These are phyloP conservation scores for Cladorrhinum sp. DNA, from an alignment of 2,329 filamentous ascomycete genomes.

Conservation along the genomic window DNA sequence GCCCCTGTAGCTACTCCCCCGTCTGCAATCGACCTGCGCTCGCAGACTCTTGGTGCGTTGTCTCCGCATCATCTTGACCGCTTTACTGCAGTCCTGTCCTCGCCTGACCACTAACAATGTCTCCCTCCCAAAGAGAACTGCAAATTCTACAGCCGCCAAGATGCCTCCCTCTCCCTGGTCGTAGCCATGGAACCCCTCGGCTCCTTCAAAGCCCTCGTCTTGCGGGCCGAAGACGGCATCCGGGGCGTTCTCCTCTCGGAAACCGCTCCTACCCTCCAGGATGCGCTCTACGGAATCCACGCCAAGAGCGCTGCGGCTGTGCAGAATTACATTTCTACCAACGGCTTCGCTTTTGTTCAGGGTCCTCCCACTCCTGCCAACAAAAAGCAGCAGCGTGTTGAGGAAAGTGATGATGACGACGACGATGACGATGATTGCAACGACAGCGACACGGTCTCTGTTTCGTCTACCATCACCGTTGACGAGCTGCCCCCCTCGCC, in stretches of 20 bases:
- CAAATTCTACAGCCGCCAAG: constrained; percentile 26
- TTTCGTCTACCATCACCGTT: constrained; percentile 17
- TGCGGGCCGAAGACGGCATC: constrained; percentile 24
- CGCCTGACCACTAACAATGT: constrained; percentile 8
- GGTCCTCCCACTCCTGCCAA: neutral
- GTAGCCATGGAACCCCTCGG: constrained; percentile 29
- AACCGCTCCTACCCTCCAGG: constrained; percentile 29
- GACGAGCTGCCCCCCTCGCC: constrained; percentile 14
- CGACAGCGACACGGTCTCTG: constrained; percentile 19
- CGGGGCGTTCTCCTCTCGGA: constrained; percentile 35
- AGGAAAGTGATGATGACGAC: constrained; percentile 4
- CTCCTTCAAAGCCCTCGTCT: constrained; percentile 28
- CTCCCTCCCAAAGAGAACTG: constrained; percentile 30
- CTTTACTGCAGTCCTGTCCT: neutral
- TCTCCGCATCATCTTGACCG: neutral
- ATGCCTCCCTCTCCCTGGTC: constrained; percentile 24
- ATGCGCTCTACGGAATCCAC: constrained; percentile 39
- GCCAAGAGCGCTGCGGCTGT: constrained; percentile 39
- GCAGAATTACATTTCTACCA: constrained; percentile 31
- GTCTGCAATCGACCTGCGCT: constrained; percentile 12
- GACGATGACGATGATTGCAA: constrained; percentile 11
- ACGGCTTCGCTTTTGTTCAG: constrained; percentile 32
- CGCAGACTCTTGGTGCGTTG: constrained; percentile 24
- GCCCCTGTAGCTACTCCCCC: constrained; percentile 11
- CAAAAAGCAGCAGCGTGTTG: constrained; percentile 10